A percentile compares a stretch with the other conserved stretches of the same genome.
These are phyloP conservation scores for Paraphaeosphaeria minitans DNA, from an alignment of 2,329 filamentous ascomycete species.

Conservation along the genomic window DNA sequence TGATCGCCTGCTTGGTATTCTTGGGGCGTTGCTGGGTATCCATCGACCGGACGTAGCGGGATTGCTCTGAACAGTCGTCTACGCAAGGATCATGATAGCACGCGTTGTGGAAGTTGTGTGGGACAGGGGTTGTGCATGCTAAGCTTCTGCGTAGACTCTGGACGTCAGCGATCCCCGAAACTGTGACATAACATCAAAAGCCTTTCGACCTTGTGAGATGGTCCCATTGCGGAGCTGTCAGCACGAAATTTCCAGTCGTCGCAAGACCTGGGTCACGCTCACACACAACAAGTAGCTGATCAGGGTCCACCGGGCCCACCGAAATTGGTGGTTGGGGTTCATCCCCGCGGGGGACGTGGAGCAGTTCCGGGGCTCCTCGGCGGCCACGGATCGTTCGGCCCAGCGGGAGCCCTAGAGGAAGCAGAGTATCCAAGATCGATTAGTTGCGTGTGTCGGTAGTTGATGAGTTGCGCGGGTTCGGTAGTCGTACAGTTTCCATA, in stretches of 20 bases:
- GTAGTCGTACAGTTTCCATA: not conserved
- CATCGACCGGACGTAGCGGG: conserved; percentile 15
- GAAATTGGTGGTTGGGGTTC: not conserved
- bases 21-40: not conserved
- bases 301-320: conserved; percentile 2
- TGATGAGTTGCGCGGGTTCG: not conserved
- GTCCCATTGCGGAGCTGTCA: not conserved
- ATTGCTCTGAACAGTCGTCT: conserved; percentile 16
- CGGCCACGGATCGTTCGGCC: conserved; percentile 20
- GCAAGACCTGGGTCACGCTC: not conserved
- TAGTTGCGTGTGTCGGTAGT: not conserved
- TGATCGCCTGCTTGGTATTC: conserved; percentile 8
- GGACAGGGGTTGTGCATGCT: conserved; percentile 11
- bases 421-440: not conserved
- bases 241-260: not conserved
- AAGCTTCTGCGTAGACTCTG: conserved; percentile 16
- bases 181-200: conserved; percentile 13
- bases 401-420: conserved; percentile 22
- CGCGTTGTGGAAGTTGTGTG: conserved; percentile 11
- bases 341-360: conserved; percentile 6
- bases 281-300: not conserved
- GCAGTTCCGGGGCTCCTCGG: not conserved
- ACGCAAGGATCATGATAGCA: conserved; percentile 7
- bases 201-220: not conserved
- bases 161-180: conserved; percentile 11